Base-by-base conservation (phyloP, 2,329 filamentous ascomycete genomes). In the Celoporthe dispersa region DNA sequence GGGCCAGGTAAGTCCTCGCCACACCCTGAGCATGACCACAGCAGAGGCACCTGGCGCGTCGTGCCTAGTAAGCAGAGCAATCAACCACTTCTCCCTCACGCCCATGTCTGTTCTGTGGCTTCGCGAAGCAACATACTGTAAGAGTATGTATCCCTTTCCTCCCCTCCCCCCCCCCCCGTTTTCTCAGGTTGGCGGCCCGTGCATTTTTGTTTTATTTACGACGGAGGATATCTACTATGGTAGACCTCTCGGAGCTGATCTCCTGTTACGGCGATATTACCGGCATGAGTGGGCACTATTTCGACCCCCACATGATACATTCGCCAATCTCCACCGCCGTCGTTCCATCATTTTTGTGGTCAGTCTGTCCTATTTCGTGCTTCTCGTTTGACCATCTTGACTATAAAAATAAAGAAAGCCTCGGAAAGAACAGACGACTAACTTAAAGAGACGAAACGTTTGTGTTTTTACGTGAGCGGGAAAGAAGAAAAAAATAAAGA, bases 241-340 rank as follows among this genome's bases (percentile, higher is more conserved):
- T 48, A 48, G 22, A 48, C 44, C 44, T 33, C 16, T 60, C 57
- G 57, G 57, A 37, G 22, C 57, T 35, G 57, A 31, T 60, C 11
- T 19, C 57, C 19, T 12, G 19, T 37, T 37, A 12, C 7, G 57
- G 57, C 33, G 33, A 25, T 37, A 37, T 6, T 28, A 3, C 57
- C 57, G 31, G 33, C 57, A 37, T n/a, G 57, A 37, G 33, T 22
- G 31, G 28, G n/a, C 57, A 37, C 57, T 4, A 19, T 19, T 57
- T 31, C 33, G 57, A 60, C 57, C 31, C 33, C 57, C 31, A 37
- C 19, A n/a, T 60, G 57, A 60, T 60, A n/a, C 14, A 48, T 48
- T 37, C 31, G 33, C 31, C 57, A 60, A 60, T 60, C 57, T 37
- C 57, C 57, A 37, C 31, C 57, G 57, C 31, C 57, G 22, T 60